phyloP scores from a whole-genome alignment of 192 early-diverging fungal species.

The Podila epicladia region DNA sequence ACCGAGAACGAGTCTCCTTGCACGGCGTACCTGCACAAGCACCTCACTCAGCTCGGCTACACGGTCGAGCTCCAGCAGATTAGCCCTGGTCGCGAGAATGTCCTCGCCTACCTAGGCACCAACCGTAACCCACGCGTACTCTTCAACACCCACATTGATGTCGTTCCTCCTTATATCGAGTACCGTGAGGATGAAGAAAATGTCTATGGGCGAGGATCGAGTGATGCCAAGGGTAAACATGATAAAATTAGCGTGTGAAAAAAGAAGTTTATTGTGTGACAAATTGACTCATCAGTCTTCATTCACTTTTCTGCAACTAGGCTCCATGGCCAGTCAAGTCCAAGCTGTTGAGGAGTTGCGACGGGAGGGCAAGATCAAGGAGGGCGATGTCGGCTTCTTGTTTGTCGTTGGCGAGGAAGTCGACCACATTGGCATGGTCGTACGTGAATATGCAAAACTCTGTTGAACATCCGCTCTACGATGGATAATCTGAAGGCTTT shows the following conservation, averaged over 20 bases:
- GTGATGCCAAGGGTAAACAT: slow-evolving; percentile 56
- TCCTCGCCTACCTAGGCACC: slow-evolving; percentile 52
- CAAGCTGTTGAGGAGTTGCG: slow-evolving; percentile 55
- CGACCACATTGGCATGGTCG: slow-evolving; percentile 60
- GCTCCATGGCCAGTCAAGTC: slow-evolving; percentile 57
- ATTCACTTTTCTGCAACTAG: background rate
- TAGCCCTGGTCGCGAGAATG: slow-evolving; percentile 54
- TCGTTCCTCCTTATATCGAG: slow-evolving; percentile 58
- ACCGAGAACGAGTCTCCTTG: slow-evolving; percentile 48
- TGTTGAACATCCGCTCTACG: background rate
- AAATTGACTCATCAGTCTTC: no score
- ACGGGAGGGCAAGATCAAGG: slow-evolving; percentile 55
- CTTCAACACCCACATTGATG: slow-evolving; percentile 61
- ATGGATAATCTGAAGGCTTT: background rate
- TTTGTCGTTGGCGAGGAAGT: slow-evolving; percentile 64
- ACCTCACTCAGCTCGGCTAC: slow-evolving; percentile 51
- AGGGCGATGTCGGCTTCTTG: slow-evolving; percentile 60
- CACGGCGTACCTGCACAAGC: slow-evolving; percentile 35
- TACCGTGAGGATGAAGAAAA: slow-evolving; percentile 54
- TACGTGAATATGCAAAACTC: slow-evolving; percentile 9
- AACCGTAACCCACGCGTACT: slow-evolving; percentile 39
- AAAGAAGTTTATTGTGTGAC: background rate
- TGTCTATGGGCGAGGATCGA: slow-evolving; percentile 54
- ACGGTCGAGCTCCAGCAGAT: slow-evolving; percentile 54
- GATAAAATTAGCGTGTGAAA: background rate